A percentile compares a stretch with the other conserved stretches of the same genome.
Conservation (phyloP, 1,284 basidiomycete genomes). For the Cryptococcus sp. region DNA sequence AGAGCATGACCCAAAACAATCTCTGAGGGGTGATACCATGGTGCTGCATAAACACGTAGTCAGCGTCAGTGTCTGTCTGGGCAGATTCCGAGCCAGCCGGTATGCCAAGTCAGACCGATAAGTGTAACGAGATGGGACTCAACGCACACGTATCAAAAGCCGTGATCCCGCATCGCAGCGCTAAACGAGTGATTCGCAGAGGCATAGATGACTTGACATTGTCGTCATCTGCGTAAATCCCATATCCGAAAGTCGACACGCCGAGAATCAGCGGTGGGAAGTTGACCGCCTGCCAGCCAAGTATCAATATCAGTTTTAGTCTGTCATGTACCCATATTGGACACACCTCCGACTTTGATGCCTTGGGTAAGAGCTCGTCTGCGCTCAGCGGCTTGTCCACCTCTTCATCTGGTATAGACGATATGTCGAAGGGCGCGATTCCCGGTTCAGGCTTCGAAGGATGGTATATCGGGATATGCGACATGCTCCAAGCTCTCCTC, state of each 20-base stretch:
- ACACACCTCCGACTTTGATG: background rate
- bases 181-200: conserved; percentile 70
- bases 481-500: background rate
- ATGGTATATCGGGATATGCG: conserved; percentile 33
- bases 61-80: conserved; percentile 18
- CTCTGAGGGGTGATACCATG: conserved; percentile 89
- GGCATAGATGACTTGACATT: conserved; percentile 64
- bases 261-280: conserved; percentile 65
- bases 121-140: too few species aligned
- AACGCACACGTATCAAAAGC: conserved; percentile 76
- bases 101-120: too few species aligned
- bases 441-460: conserved; percentile 39
- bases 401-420: conserved; percentile 20
- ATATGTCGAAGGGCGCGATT: conserved; percentile 27
- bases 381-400: conserved; percentile 23
- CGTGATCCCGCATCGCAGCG: conserved; percentile 80
- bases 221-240: conserved; percentile 69
- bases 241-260: conserved; percentile 68
- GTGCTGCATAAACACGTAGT: conserved; percentile 25
- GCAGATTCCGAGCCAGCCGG: too few species aligned
- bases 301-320: background rate
- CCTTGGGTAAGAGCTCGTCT: conserved; percentile 29
- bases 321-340: background rate
- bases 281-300: conserved; percentile 2
- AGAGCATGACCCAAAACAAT: conserved; percentile 78